Base-by-base conservation (phyloP, 108 stramenopile genomes). In the Tribonema minus region DNA sequence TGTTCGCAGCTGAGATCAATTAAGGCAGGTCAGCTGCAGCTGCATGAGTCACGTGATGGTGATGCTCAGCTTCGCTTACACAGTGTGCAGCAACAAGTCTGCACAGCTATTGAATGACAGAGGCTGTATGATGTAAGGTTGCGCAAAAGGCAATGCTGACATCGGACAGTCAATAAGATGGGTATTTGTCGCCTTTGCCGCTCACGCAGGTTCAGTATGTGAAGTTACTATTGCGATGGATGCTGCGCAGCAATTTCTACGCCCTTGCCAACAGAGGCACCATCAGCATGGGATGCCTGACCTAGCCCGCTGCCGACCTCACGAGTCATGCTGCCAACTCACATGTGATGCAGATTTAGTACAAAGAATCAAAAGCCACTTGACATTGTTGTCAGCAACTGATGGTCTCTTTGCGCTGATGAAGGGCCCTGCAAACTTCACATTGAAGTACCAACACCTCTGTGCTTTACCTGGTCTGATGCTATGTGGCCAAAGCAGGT, bases 401-500 rank as follows among this genome's bases (percentile, higher is more conserved):
- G 9, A 54, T 15, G 20, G 46, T 20, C 9, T 54, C 9, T 54
- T 54, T 9, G 46, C 46, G 20, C 15, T 20, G 20, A 54, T 54
- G 9, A n/a, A n/a, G 46, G 9, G 46, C 20, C 20, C 9, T 54
- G 46, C 46, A 54, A 15, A 54, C 46, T 54, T 54, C 9, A 15
- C 46, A 54, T 54, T 15, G 15, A 54, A 54, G n/a, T n/a, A n/a
- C n/a, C n/a, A n/a, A 27, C 30, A 61, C 20, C 33, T 29, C 46
- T 0, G 0, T 3, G 3, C 29, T 25, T 67, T 12, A 81, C 80
- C 71, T 83, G 35, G 61, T 88, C 87, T 12, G 87, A 88, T 12
- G 85, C 85, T 12, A 87, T 84, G 72, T 88, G 87, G 15, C 78
- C 37, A 64, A 88, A 88, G 40, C 75, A 84, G 29, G 87, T 88